Conservation (phyloP, 2,329 filamentous ascomycete species). For the Ascosphaera aggregata region DNA sequence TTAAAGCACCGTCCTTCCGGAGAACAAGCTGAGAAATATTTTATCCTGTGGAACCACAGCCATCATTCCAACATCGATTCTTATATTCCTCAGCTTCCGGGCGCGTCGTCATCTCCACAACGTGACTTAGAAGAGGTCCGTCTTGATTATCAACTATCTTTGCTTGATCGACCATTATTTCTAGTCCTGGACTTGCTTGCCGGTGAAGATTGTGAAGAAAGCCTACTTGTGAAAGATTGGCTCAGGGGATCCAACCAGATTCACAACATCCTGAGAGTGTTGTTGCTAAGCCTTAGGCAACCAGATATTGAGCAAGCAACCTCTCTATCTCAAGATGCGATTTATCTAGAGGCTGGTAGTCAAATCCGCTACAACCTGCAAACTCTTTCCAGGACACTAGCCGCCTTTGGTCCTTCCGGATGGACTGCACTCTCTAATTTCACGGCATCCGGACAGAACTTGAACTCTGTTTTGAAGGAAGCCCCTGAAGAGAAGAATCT, state of each 20-base stretch:
- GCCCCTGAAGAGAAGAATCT: constrained; percentile 24
- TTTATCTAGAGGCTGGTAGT: constrained; percentile 44
- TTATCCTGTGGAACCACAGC: constrained; percentile 21
- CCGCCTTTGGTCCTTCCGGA: constrained; percentile 41
- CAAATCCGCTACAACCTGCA: constrained; percentile 58
- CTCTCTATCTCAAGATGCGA: no score
- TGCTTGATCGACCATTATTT: constrained; percentile 62
- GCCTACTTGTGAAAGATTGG: constrained; percentile 60
- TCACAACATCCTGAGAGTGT: constrained; percentile 11
- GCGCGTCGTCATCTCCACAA: constrained; percentile 5
- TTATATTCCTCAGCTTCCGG: constrained; percentile 12
- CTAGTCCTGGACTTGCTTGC: constrained; percentile 56
- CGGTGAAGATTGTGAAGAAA: constrained; percentile 45
- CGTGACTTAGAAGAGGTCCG: constrained; percentile 9
- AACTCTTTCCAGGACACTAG: constrained; percentile 48
- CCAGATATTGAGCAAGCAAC: not conserved
- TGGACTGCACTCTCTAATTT: constrained; percentile 49
- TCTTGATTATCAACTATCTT: constrained; percentile 23
- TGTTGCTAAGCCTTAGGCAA: not conserved
- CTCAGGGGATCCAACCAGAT: constrained; percentile 27
- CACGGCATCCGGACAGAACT: constrained; percentile 24
- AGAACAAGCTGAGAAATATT: constrained; percentile 17
- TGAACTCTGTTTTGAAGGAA: constrained; percentile 25
- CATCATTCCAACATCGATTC: constrained; percentile 17
- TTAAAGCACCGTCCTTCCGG: constrained; percentile 12